A percentile compares a stretch with the other conserved stretches of the same genome.
Evolutionary conservation across 2,329 filamentous ascomycete species (phyloP).

Genomic region (Colletotrichum australisinense): DNA sequence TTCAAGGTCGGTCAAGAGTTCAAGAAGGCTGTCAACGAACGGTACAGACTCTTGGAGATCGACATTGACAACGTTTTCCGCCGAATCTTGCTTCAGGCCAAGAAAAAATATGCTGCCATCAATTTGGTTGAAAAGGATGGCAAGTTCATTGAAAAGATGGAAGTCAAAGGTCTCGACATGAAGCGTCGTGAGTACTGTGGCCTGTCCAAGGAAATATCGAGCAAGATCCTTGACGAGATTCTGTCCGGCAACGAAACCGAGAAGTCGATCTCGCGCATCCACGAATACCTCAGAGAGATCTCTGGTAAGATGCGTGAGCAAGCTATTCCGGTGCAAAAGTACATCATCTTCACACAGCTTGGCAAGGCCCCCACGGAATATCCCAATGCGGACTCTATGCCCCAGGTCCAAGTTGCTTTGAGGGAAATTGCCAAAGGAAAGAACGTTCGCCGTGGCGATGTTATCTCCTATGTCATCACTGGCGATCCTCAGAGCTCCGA

Average conservation of each 20-base stretch:
- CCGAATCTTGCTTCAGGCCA: constrained; percentile 91
- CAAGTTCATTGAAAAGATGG: constrained; percentile 92
- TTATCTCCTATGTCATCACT: constrained; percentile 96
- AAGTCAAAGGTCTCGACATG: constrained; percentile 99
- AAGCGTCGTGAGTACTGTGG: constrained; percentile 96
- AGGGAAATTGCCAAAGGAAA: constrained; percentile 90
- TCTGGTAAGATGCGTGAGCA: constrained; percentile 87
- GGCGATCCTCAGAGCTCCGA: constrained; percentile 75
- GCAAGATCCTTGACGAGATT: constrained; percentile 90
- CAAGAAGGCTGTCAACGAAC: constrained; percentile 93
- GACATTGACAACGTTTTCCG: constrained; percentile 98
- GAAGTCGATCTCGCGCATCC: constrained; percentile 86
- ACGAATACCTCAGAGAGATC: constrained; percentile 92
- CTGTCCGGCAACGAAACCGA: constrained; percentile 94
- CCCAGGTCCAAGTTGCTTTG: constrained; percentile 94
- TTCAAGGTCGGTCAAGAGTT: constrained; percentile 94
- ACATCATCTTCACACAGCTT: constrained; percentile 97
- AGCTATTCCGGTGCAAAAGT: constrained; percentile 81
- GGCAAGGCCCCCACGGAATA: constrained; percentile 95
- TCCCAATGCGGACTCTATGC: constrained; percentile 94
- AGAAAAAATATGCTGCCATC: constrained; percentile 99
- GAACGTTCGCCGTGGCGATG: constrained; percentile 89
- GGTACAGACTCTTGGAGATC: constrained; percentile 92
- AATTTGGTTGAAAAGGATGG: constrained; percentile 91
- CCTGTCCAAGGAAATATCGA: constrained; percentile 94